A percentile compares a stretch with the other conserved stretches of the same genome.
phyloP scores from a whole-genome alignment of 192 early-diverging fungal genomes.

The Thamnidium elegans region DNA sequence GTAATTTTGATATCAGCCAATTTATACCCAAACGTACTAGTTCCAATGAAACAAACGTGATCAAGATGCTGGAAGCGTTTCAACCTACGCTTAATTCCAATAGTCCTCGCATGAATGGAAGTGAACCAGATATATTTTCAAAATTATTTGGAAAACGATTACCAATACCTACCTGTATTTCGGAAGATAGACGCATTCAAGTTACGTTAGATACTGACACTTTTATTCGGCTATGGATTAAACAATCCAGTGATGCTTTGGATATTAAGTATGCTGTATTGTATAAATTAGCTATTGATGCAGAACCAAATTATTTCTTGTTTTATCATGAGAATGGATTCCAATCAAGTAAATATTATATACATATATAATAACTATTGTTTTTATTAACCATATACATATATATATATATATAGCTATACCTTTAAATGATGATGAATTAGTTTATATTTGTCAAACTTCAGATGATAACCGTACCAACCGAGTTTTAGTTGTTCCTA shows the following conservation, averaged over 20 bases:
- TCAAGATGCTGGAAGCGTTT: constrained; percentile 17
- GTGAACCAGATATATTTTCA: background rate
- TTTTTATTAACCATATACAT: background rate
- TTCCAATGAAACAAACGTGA: constrained; percentile 13
- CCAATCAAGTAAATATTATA: background rate
- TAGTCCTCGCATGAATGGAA: background rate
- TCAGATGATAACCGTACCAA: constrained; percentile 22
- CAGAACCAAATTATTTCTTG: background rate
- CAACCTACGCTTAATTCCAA: background rate
- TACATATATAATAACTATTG: background rate
- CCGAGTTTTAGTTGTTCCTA: constrained; percentile 22
- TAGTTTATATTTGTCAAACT: constrained; percentile 26
- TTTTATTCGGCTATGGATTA: constrained; percentile 14
- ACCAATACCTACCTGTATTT: background rate
- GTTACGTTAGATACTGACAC: constrained; percentile 24
- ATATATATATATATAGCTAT: constrained; percentile 12
- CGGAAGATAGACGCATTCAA: constrained; percentile 6
- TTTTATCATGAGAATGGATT: constrained; percentile 15
- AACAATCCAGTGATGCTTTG: background rate
- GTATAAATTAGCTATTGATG: constrained; percentile 1
- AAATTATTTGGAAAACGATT: constrained; percentile 1
- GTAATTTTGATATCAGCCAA: constrained; percentile 13
- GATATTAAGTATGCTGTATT: constrained; percentile 16
- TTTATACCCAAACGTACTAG: constrained; percentile 27
- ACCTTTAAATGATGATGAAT: constrained; percentile 15